phyloP scores from a whole-genome alignment of 768 basidiomycete genomes.

The Sistotremastrum suecicum region DNA sequence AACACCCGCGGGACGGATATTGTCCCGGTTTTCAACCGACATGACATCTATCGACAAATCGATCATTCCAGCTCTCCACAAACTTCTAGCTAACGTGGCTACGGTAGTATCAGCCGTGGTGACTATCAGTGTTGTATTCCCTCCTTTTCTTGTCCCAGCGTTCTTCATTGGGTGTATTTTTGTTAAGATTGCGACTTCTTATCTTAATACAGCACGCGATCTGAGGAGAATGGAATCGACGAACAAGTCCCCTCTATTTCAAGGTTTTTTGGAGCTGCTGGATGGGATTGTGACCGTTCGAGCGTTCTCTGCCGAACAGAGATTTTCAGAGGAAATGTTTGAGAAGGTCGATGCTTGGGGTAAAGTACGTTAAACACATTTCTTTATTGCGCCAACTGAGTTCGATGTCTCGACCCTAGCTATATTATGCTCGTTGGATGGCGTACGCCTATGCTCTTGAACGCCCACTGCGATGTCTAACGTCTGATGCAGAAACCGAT shows the following conservation, averaged over 20 bases:
- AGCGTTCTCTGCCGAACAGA: constrained; percentile 71
- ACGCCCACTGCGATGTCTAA: neutral
- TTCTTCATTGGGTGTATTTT: constrained; percentile 61
- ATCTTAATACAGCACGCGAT: constrained; percentile 70
- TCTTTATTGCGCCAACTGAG: constrained; percentile 18
- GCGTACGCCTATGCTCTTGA: neutral
- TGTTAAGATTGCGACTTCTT: constrained; percentile 52
- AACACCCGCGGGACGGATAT: constrained; percentile 67
- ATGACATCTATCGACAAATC: constrained; percentile 77
- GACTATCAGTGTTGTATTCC: constrained; percentile 63
- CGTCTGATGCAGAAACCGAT: constrained; percentile 84
- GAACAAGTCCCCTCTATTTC: constrained; percentile 70
- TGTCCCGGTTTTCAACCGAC: constrained; percentile 72
- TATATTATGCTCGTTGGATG: neutral
- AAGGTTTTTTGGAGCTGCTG: constrained; percentile 67
- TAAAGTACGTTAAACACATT: neutral
- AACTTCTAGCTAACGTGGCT: constrained; percentile 58
- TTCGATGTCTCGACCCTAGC: neutral
- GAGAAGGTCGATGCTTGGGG: constrained; percentile 42
- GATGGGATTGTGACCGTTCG: constrained; percentile 89
- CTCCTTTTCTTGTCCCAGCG: constrained; percentile 74
- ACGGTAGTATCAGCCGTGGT: constrained; percentile 64
- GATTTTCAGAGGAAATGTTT: constrained; percentile 66
- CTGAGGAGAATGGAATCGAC: constrained; percentile 86
- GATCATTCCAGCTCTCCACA: constrained; percentile 52